Percentiles rank a stretch among this genome's conserved stretches.
Conservation (phyloP, 805 yeast genomes). For the Barnettozyma wickerhamii region DNA sequence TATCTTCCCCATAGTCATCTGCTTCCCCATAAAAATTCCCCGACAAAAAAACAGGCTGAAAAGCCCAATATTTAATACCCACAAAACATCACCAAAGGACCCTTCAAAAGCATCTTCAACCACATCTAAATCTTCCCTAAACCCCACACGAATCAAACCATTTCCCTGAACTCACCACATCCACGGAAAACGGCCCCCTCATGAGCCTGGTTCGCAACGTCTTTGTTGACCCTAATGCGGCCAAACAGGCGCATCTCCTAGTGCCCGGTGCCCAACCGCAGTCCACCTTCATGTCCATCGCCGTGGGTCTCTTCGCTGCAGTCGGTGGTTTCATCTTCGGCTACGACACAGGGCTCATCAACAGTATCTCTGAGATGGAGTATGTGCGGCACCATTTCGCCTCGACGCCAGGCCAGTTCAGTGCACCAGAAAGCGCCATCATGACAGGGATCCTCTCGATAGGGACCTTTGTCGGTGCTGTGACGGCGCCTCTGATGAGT, state of each 20-base stretch:
- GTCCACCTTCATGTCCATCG: conserved; percentile 59
- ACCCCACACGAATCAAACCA: not conserved
- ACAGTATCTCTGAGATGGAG: conserved; percentile 72
- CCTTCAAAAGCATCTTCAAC: too few relatives aligned
- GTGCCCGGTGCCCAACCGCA: conserved; percentile 31
- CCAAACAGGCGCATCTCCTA: not conserved
- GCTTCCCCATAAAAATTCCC: too few relatives aligned
- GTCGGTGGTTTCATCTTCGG: conserved; percentile 91
- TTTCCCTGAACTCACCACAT: not conserved
- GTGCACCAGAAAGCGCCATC: conserved; percentile 61
- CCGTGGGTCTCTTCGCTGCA: conserved; percentile 79
- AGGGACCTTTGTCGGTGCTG: conserved; percentile 74
- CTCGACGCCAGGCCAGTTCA: conserved; percentile 39
- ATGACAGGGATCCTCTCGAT: conserved; percentile 75
- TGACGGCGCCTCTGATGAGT: conserved; percentile 54
- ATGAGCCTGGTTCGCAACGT: conserved; percentile 17
- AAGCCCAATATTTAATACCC: too few relatives aligned
- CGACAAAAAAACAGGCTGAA: too few relatives aligned
- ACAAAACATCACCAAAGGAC: too few relatives aligned
- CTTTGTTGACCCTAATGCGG: conserved; percentile 15
- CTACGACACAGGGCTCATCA: conserved; percentile 84
- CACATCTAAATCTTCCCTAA: too few relatives aligned
- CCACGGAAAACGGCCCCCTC: not conserved
- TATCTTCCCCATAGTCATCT: too few relatives aligned
- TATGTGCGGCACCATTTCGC: conserved; percentile 60